Base-by-base conservation (phyloP, 1,284 basidiomycete genomes). In the Xerocomus minutiporus region DNA sequence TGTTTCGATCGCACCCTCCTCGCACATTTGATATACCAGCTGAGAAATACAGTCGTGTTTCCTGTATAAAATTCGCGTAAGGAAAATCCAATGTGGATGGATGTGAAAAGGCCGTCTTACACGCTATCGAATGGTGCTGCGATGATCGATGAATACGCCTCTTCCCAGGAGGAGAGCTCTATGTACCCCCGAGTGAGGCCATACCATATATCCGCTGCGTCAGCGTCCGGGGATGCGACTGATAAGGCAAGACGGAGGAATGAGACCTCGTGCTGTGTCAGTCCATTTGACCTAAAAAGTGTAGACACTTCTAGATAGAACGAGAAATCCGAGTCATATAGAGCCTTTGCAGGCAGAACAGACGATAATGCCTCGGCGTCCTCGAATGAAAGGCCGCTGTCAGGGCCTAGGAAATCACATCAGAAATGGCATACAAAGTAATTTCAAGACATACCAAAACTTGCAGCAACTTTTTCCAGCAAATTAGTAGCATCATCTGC, bases 11-110 rank as follows among this genome's bases (percentile, higher is more conserved):
- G 90, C 83, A 60, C 88, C 82, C 48, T 88, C 83, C 69, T 98
- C 93, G 69, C 96, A 98, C 90, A 99, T 97, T 59, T 83, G 83
- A 60, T 93, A 88, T 53, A 93, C 85, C 48, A 97, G 75, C 52
- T 88, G 85, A 47, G 84, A 82, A 29, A 91, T 80, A 62, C 83
- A 87, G 57, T 95, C 91, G 40, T 82, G 80, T 73, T 86, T 88
- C 64, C 93, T 95, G 68, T 46, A 42, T 29, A 59, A 43, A 61
- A 57, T 26, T 29, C 23, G 48, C 20, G 32, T 63, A 31, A 57
- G 47, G 31, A 48, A 53, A 50, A 46, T 45, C 12, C n/a, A 0
- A 29, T 43, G 38, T 31, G 51, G 35, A 56, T 54, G 50, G 4
- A 38, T 35, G 46, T 52, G 36, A 50, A 48, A 51, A 28, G 46